Conservation (phyloP, 2,329 filamentous ascomycete species). For the Paracamarosporium sp. region DNA sequence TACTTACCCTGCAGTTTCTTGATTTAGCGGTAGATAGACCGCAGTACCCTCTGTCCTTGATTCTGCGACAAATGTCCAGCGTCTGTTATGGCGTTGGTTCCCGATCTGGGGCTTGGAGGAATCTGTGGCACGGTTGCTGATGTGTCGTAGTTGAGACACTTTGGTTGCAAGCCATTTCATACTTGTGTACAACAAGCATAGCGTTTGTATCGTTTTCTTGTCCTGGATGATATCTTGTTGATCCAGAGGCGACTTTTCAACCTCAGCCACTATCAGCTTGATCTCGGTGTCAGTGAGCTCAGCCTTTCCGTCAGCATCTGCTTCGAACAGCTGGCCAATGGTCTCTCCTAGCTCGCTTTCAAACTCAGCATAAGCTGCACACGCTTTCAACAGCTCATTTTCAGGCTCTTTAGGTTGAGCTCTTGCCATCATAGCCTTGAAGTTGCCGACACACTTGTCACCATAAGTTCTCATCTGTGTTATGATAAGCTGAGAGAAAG, state of each 20-base stretch:
- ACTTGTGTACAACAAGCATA: conserved; percentile 92
- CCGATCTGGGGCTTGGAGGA: conserved; percentile 59
- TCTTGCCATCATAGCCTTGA: conserved; percentile 78
- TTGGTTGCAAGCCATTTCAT: conserved; percentile 97
- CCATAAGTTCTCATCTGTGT: conserved; percentile 93
- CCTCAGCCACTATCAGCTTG: conserved; percentile 58
- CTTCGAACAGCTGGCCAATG: conserved; percentile 36
- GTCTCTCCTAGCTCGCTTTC: conserved; percentile 73
- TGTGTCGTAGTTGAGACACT: conserved; percentile 79
- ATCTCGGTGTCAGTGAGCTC: conserved; percentile 55
- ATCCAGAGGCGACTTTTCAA: conserved; percentile 68
- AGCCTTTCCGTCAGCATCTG: conserved; percentile 26
- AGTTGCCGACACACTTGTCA: conserved; percentile 90
- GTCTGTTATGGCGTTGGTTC: conserved; percentile 64
- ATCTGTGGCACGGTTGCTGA: conserved; percentile 76
- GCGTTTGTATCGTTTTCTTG: conserved; percentile 80
- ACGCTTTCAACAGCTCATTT: conserved; percentile 73
- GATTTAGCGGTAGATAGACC: conserved; percentile 86
- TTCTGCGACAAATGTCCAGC: conserved; percentile 77
- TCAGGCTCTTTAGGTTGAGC: conserved; percentile 62
- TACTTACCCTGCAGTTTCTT: conserved; percentile 78
- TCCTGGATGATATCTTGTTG: conserved; percentile 88
- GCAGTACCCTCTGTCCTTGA: conserved; percentile 65
- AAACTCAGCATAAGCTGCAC: conserved; percentile 70
- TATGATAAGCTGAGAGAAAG: conserved; percentile 89